Conservation (phyloP, 2,329 filamentous ascomycete genomes). For the Fusarium xylarioides region DNA sequence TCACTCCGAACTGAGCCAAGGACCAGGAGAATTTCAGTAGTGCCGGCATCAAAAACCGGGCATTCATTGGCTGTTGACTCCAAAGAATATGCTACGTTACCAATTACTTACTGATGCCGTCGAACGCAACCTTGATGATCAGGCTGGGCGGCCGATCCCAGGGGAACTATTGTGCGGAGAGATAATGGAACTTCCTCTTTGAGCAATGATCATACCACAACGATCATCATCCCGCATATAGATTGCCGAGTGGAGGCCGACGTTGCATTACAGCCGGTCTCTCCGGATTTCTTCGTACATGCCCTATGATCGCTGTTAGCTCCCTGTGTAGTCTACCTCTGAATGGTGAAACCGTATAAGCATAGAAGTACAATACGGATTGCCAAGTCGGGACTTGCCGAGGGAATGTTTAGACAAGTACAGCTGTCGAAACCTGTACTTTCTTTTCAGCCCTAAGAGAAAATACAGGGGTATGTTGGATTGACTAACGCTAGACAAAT, state of each 20-base stretch:
- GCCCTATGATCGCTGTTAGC: no score
- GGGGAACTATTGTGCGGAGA: background rate
- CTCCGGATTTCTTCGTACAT: background rate
- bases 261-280: background rate
- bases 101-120: background rate
- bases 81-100: background rate
- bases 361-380: background rate
- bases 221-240: background rate
- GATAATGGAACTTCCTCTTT: background rate
- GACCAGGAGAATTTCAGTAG: background rate
- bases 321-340: background rate
- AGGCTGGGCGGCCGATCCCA: background rate
- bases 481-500: no score
- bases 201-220: background rate
- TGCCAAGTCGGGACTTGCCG: background rate
- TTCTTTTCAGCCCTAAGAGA: background rate
- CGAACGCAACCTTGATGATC: background rate
- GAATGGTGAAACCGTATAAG: background rate
- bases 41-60: background rate
- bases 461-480: background rate
- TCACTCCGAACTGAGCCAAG: background rate
- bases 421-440: accelerated
- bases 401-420: accelerated
- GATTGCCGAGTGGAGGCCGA: background rate
- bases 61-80: background rate